phyloP scores from a whole-genome alignment of 139 green algal species.

The Asterochloris sp. region DNA sequence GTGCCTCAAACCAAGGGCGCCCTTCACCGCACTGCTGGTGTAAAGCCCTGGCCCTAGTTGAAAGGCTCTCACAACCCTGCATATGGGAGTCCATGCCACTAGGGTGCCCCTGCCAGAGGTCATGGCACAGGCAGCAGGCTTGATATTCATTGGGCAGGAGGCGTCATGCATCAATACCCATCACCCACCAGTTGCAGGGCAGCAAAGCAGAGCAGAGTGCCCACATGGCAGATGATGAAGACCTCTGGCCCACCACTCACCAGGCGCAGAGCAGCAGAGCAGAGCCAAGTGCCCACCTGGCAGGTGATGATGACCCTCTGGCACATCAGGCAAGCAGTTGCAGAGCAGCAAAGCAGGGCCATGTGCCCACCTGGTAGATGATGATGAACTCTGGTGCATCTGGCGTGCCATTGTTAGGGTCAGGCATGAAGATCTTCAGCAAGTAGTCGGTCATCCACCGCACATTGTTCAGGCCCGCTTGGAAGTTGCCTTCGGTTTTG shows the following conservation, averaged over 20 bases:
- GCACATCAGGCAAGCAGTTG: not conserved
- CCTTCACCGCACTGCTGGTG: no score
- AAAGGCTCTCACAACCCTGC: no score
- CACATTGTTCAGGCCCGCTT: slow-evolving; percentile 32
- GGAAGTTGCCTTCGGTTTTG: not conserved
- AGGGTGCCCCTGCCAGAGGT: no score
- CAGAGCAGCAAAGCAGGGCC: not conserved
- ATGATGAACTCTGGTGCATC: slow-evolving; percentile 19
- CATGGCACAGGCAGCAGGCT: no score
- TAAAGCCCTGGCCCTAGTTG: no score
- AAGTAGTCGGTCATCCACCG: slow-evolving; percentile 71
- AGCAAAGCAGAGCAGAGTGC: not conserved
- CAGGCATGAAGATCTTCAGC: slow-evolving; percentile 32
- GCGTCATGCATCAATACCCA: no score
- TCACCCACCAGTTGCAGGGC: not conserved
- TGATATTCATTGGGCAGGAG: no score
- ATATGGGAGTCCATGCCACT: no score
- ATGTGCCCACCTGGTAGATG: slow-evolving; percentile 26
- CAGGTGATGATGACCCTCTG: slow-evolving; percentile 4
- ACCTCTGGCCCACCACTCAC: no score
- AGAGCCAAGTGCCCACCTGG: slow-evolving; percentile 1
- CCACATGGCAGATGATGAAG: slow-evolving; percentile 1
- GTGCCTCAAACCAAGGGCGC: no score
- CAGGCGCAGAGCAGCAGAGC: not conserved
- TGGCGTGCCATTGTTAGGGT: not conserved